A percentile compares a stretch with the other conserved stretches of the same genome.
Conservation (phyloP, 2,329 filamentous ascomycete species). For the Akanthomyces muscarius region DNA sequence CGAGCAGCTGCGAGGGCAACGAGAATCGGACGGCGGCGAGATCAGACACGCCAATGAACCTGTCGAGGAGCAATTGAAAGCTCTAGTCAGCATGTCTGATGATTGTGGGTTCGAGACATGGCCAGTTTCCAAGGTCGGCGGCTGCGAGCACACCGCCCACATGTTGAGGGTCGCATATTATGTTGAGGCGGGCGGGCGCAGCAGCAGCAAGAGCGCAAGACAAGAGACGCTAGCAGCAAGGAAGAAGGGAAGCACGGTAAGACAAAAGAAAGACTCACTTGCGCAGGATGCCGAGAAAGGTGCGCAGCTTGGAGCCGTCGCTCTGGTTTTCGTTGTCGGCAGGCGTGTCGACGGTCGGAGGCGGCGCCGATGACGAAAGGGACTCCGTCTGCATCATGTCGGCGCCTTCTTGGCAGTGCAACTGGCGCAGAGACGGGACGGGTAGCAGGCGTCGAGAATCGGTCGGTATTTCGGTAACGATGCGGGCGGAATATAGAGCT, state of each 20-base stretch:
- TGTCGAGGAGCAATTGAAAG: conserved; percentile 34
- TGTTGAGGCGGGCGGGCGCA: conserved; percentile 15
- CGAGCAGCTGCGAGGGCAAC: conserved; percentile 87
- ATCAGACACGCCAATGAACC: conserved; percentile 93
- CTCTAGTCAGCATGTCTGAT: conserved; percentile 25
- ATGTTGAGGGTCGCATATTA: conserved; percentile 16
- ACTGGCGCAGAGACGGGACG: background rate
- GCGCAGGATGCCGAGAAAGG: conserved; percentile 80
- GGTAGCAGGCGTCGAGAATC: background rate
- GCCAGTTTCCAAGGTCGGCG: background rate
- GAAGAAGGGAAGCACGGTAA: background rate
- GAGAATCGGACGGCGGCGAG: conserved; percentile 96
- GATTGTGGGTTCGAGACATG: background rate
- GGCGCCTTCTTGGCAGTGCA: background rate
- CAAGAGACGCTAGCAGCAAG: background rate
- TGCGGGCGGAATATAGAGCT: background rate
- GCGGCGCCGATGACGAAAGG: conserved; percentile 38
- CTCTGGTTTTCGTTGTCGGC: conserved; percentile 50
- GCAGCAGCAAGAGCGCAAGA: background rate
- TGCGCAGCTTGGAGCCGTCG: conserved; percentile 84
- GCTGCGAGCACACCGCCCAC: conserved; percentile 19
- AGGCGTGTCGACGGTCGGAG: conserved; percentile 29
- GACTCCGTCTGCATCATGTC: conserved; percentile 22
- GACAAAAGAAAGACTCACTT: conserved; percentile 56
- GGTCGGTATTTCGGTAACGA: background rate